Percentiles rank a stretch among this genome's conserved stretches.
These are phyloP conservation scores for Talaromyces sp. DNA, from an alignment of 2,329 filamentous ascomycete species.

Conservation along the genomic window DNA sequence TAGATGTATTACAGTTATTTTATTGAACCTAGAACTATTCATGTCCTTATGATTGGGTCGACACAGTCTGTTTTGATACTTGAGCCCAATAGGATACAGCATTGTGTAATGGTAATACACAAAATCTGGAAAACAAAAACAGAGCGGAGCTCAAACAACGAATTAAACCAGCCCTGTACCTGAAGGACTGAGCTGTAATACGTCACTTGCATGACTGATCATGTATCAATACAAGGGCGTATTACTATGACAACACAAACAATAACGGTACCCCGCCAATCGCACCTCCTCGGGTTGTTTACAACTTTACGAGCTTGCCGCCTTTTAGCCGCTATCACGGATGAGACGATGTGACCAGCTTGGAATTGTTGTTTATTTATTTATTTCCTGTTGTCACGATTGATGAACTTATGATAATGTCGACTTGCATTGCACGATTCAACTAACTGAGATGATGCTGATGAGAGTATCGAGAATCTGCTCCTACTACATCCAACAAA, in stretches of 20 bases:
- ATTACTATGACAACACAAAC: slow-evolving; percentile 1
- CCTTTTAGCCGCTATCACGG: not conserved
- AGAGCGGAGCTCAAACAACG: not conserved
- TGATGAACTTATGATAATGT: slow-evolving; percentile 2
- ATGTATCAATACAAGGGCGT: not conserved
- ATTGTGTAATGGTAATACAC: not conserved
- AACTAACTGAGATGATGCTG: not conserved
- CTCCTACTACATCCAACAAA: not conserved
- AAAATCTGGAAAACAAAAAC: slow-evolving; percentile 2
- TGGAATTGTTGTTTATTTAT: not conserved
- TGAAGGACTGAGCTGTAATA: not conserved
- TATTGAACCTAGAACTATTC: not conserved
- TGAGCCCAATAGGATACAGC: not conserved
- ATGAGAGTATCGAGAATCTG: not conserved
- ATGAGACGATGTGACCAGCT: not conserved
- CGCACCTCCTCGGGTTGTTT: slow-evolving; percentile 16
- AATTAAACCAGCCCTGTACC: slow-evolving; percentile 1
- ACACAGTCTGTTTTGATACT: not conserved
- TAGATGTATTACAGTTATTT: not conserved
- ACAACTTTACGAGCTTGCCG: slow-evolving; percentile 9
- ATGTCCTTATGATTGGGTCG: not conserved
- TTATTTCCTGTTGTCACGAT: slow-evolving; percentile 3
- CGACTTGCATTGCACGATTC: not conserved
- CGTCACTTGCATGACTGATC: not conserved
- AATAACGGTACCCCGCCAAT: slow-evolving; percentile 14